Base-by-base conservation (phyloP, 176 grass and related monocot genomes). In the Oryza punctata region DNA sequence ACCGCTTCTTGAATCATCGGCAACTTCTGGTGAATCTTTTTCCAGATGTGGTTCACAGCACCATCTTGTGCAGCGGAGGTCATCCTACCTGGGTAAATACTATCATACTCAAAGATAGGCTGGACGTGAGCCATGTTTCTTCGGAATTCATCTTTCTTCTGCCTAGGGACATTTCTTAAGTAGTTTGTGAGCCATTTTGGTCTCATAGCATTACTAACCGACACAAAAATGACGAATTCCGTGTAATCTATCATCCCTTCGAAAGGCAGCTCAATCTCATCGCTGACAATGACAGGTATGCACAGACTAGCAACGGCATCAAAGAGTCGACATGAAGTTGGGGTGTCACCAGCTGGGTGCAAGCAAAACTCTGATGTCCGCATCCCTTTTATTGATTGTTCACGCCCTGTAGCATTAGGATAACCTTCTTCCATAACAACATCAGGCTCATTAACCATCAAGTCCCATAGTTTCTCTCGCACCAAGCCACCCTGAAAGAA, bases 311-410 rank as follows among this genome's bases (percentile, higher is more conserved):
- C 78, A 75, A 97, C 61, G 21, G 90, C 92, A 54, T 97, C 95
- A 63, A 97, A 97, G 29, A 94, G 82, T 14, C 93, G 92, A 60
- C 93, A 95, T 77, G 96, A 93, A 16, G 89, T 93, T 16, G 96
- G 96, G 10, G 96, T 95, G 82, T 98, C 96, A 38, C 96, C 96
- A 52, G 96, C 85, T 54, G 95, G 95, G 69, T 93, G 88, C 78
- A 98, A 60, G 75, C 96, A 98, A 75, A 98, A 98, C 63, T 99
- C 83, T 0, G 96, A 91, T 67, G 87, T 59, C 1, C 27, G 68
- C 93, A 98, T 95, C 57, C 96, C 93, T 91, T 87, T 90, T 19
- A 95, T 98, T 37, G 96, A 94, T 76, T 98, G 93, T 15, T 87
- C 91, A 28, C 92, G 91, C 9, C 96, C 93, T 30, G 91, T 93